These are phyloP conservation scores for Aphanomyces cochlioides DNA, from an alignment of 352 stramenopile species.

Conservation along the genomic window DNA sequence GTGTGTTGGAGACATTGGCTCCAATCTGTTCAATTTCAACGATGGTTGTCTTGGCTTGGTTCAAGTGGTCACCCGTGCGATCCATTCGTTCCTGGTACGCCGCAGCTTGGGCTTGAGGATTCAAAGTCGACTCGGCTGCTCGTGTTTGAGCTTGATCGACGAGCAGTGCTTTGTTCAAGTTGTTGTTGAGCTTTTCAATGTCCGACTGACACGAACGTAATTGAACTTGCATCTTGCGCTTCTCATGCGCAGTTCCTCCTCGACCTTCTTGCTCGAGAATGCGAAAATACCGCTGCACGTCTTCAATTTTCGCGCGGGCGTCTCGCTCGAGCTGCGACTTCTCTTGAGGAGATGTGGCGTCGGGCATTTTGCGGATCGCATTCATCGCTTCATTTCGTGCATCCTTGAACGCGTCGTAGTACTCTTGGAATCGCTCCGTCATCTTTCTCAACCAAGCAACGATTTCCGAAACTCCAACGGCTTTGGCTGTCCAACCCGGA, in stretches of 20 bases:
- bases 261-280: constrained; percentile 81
- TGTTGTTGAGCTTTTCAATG: constrained; percentile 83
- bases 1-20: constrained; percentile 63
- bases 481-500: neutral
- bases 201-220: constrained; percentile 79
- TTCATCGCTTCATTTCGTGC: constrained; percentile 20
- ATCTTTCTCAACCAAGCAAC: constrained; percentile 4
- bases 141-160: constrained; percentile 40
- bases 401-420: constrained; percentile 29
- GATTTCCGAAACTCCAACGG: neutral
- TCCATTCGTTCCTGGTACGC: constrained; percentile 70
- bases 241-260: constrained; percentile 70
- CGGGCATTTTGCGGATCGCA: constrained; percentile 20
- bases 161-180: constrained; percentile 70
- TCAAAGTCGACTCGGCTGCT: neutral
- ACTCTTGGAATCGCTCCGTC: constrained; percentile 30
- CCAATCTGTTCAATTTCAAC: constrained; percentile 61
- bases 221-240: constrained; percentile 79
- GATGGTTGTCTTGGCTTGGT: constrained; percentile 65
- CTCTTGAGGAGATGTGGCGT: neutral
- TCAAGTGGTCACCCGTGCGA: constrained; percentile 63
- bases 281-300: constrained; percentile 45
- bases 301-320: constrained; percentile 12
- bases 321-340: constrained; percentile 7
- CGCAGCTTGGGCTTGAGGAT: constrained; percentile 8